These are phyloP conservation scores for Phytophthora pseudosyringae DNA, from an alignment of 352 stramenopile species.

Conservation along the genomic window DNA sequence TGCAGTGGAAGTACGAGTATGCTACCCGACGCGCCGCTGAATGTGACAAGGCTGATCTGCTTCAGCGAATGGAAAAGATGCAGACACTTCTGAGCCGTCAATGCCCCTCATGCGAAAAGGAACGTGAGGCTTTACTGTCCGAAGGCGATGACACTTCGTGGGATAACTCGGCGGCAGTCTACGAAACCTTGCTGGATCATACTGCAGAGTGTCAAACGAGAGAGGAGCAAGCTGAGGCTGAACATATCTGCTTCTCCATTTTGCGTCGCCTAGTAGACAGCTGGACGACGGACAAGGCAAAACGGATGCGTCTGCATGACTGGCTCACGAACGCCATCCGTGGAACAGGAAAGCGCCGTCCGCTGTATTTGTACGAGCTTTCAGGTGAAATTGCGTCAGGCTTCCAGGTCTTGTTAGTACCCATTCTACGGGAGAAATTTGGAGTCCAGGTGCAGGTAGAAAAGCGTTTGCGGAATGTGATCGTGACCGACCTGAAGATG, in stretches of 20 bases:
- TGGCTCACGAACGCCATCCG: conserved; percentile 77
- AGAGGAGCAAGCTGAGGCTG: conserved; percentile 52
- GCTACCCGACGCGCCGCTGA: conserved; percentile 41
- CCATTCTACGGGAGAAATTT: conserved; percentile 63
- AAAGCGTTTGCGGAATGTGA: conserved; percentile 63
- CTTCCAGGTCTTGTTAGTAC: conserved; percentile 68
- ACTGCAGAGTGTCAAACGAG: conserved; percentile 25
- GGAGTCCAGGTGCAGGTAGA: conserved; percentile 64
- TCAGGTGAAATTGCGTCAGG: conserved; percentile 65
- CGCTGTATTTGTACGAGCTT: conserved; percentile 67
- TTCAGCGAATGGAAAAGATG: conserved; percentile 49
- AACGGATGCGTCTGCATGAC: conserved; percentile 73
- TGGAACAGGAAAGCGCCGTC: conserved; percentile 52
- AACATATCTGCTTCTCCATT: conserved; percentile 68
- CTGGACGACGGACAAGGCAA: conserved; percentile 77
- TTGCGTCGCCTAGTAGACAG: conserved; percentile 62
- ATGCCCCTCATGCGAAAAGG: conserved; percentile 36
- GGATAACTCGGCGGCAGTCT: conserved; percentile 48
- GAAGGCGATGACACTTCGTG: conserved; percentile 51
- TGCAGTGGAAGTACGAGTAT: conserved; percentile 60
- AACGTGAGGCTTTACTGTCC: conserved; percentile 29
- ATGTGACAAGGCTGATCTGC: conserved; percentile 47
- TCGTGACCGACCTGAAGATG: conserved; percentile 69
- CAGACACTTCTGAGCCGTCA: conserved; percentile 36
- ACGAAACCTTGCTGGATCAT: conserved; percentile 48